phyloP scores from a whole-genome alignment of 371 early-diverging fungal species.

The Apophysomyces trapeziformis region DNA sequence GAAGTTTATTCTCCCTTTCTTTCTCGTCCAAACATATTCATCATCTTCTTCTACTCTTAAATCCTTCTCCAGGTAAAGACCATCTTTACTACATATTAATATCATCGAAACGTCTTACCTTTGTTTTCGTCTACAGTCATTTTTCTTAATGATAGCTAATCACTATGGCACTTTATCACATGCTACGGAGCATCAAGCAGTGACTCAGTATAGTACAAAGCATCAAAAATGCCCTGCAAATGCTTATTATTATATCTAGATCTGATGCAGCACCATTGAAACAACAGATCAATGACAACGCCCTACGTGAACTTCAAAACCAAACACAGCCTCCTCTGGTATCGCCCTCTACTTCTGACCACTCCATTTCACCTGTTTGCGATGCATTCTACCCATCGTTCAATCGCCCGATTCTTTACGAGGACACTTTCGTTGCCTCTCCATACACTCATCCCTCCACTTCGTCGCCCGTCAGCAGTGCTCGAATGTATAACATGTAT shows the following conservation, averaged over 20 bases:
- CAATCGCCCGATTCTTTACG: conserved; percentile 6
- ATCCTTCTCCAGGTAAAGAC: conserved; percentile 2
- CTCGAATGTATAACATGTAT: conserved; percentile 1
- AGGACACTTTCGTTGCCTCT: background rate
- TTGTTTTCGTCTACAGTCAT: background rate
- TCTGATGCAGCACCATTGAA: conserved; percentile 5
- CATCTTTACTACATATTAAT: background rate
- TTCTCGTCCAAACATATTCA: background rate
- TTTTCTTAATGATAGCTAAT: conserved; percentile 8
- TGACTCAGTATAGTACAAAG: conserved; percentile 2
- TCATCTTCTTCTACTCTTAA: conserved; percentile 4
- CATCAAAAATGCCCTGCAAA: background rate
- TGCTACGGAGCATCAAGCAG: conserved; percentile 4
- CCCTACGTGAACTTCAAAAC: background rate
- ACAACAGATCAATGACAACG: conserved; percentile 1
- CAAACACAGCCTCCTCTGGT: background rate
- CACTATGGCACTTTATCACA: conserved; percentile 4
- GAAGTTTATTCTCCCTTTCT: background rate
- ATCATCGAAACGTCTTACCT: background rate
- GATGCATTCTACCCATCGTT: conserved; percentile 1
- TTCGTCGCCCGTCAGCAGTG: background rate
- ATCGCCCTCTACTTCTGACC: background rate
- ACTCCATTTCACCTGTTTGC: conserved; percentile 9
- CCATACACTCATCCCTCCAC: conserved; percentile 3
- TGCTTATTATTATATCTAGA: background rate